Base-by-base conservation (phyloP, 1,284 basidiomycete genomes). In the Ganoderma meredithae region DNA sequence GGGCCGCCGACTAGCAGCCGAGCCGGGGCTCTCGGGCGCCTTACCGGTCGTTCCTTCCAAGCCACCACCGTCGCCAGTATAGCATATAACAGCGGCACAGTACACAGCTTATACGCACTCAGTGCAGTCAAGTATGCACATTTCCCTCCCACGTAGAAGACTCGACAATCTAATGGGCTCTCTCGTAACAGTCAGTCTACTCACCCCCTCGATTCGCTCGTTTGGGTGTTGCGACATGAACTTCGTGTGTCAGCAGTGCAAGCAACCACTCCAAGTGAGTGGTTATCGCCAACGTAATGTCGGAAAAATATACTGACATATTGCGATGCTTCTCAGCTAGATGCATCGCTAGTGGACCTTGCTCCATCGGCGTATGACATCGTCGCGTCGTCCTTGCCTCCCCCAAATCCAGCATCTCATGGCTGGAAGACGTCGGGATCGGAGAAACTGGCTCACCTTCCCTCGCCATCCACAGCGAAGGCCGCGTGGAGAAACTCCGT, bases 331-430 rank as follows among this genome's bases (percentile, higher is more conserved):
- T 10, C 41, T 33, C 63, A 95, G 86, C 87, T 96, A 74, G 96
- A 97, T 82, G 89, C 90, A 15, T 95, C 95, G 19, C 84, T 97
- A 31, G 85, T 93, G 55, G 91, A 94, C 77, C 84, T 97, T 65
- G 88, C 94, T 1, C 94, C 93, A 19, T 93, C 93, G 27, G 90
- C 94, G 36, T 95, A 95, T 80, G 93, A 95, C 77, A 90, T 95
- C 82, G 90, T 97, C 73, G 87, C 90, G 27, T 87, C 88, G 17
- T 90, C 93, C 49, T 81, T 94, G 22, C 90, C 93, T 58, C 83
- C 85, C 44, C 82, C 89, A 53, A 78, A 82, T 59, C 76, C 83
- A 58, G 72, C 71, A 5, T 63, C 80, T 67, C 80, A 81, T 74
- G 74, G 80, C 31, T 80, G 80, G 60, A 78, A 82, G 66, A 69